Conservation (phyloP, 352 stramenopile species). For the Globisporangium orthogonon region DNA sequence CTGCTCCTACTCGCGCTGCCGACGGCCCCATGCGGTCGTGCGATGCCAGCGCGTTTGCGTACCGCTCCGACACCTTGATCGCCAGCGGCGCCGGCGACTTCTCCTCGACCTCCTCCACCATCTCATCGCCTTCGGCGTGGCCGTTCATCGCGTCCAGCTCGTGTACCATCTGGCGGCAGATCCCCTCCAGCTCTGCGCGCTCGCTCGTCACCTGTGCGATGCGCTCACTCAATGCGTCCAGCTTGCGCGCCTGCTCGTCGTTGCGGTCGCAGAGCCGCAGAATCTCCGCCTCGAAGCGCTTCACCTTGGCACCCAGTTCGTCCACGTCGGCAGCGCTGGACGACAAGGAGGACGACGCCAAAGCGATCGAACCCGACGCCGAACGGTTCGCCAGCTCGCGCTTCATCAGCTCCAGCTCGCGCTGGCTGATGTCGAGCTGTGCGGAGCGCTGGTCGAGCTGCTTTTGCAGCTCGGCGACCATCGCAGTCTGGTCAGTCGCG, state of each 20-base stretch:
- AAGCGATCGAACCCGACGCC: neutral
- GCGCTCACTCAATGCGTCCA: constrained; percentile 43
- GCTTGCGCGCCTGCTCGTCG: constrained; percentile 39
- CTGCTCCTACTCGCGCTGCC: constrained; percentile 5
- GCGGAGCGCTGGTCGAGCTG: constrained; percentile 52
- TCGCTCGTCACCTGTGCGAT: constrained; percentile 40
- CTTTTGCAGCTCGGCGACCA: constrained; percentile 45
- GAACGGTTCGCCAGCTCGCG: constrained; percentile 11
- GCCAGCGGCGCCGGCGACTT: neutral
- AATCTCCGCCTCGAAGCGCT: constrained; percentile 47
- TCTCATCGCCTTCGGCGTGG: constrained; percentile 4
- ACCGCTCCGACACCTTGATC: constrained; percentile 39
- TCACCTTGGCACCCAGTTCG: constrained; percentile 37
- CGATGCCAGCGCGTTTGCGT: constrained; percentile 33
- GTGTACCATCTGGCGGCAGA: constrained; percentile 48
- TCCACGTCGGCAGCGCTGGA: constrained; percentile 10
- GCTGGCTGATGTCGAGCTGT: constrained; percentile 38
- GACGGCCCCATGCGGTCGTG: constrained; percentile 1
- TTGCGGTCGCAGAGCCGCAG: constrained; percentile 36
- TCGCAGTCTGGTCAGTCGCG: constrained; percentile 24
- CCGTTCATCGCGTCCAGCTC: constrained; percentile 37
- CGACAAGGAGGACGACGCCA: neutral
- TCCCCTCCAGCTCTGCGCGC: constrained; percentile 46
- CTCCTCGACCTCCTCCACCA: constrained; percentile 10
- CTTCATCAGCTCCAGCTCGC: constrained; percentile 40